These are phyloP conservation scores for Plantago elongata DNA, from an alignment of 257 asterid species.

Conservation along the genomic window DNA sequence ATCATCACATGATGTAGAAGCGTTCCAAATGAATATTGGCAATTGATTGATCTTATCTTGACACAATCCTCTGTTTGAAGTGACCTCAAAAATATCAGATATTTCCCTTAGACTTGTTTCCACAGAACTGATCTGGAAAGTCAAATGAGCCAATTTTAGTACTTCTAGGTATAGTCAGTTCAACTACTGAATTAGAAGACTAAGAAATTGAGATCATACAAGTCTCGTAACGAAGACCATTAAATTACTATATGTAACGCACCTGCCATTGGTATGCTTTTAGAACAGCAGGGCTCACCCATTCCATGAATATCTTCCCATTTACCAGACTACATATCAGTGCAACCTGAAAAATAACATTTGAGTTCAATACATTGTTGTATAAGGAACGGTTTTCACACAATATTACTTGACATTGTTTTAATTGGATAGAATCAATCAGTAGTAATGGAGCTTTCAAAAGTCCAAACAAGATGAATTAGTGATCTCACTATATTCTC, in stretches of 20 bases:
- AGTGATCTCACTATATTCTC: too few relatives aligned
- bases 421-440: not conserved
- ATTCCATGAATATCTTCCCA: conserved; percentile 93
- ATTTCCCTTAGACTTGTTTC: conserved; percentile 69
- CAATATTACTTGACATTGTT: not conserved
- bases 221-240: not conserved
- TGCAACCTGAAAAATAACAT: conserved; percentile 55
- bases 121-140: conserved; percentile 57
- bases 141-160: not conserved
- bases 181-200: conserved; percentile 9
- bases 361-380: not conserved
- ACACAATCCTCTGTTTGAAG: conserved; percentile 48
- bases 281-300: conserved; percentile 95
- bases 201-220: not conserved
- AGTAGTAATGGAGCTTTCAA: too few relatives aligned
- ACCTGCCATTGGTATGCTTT: conserved; percentile 97
- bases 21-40: conserved; percentile 36
- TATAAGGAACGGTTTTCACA: not conserved
- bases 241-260: conserved; percentile 10
- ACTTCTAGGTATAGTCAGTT: conserved; percentile 12
- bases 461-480: too few relatives aligned
- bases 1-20: conserved; percentile 22
- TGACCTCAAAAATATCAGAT: conserved; percentile 76
- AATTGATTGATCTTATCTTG: conserved; percentile 41
- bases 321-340: conserved; percentile 71